phyloP scores from a whole-genome alignment of 2,329 filamentous ascomycete genomes.

The Pseudopyrenochaeta lycopersici region DNA sequence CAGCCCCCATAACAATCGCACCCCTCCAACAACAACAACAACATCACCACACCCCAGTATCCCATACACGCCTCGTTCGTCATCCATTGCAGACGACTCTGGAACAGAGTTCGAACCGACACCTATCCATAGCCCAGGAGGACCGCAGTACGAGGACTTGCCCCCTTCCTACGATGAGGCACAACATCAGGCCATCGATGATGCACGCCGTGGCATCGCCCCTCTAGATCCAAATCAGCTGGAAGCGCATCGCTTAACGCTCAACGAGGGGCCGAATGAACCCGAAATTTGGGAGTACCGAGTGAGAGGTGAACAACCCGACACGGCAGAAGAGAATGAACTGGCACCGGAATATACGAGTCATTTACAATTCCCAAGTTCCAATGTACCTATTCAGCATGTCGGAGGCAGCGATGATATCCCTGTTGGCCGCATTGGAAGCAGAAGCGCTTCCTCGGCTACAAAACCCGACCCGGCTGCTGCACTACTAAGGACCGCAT shows the following conservation, averaged over 20 bases:
- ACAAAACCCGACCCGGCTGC: constrained; percentile 8
- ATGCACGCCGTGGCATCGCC: constrained; percentile 36
- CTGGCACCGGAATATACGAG: constrained; percentile 31
- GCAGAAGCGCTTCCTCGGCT: neutral
- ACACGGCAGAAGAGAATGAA: constrained; percentile 25
- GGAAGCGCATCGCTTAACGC: constrained; percentile 35
- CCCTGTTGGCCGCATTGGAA: constrained; percentile 27
- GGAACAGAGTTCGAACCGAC: constrained; percentile 44
- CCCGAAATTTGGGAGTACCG: constrained; percentile 38
- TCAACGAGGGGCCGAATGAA: constrained; percentile 30
- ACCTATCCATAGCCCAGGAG: constrained; percentile 39
- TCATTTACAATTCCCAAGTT: constrained; percentile 20
- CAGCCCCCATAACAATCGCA: constrained; percentile 14
- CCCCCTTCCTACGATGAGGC: constrained; percentile 50
- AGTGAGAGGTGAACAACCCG: constrained; percentile 26
- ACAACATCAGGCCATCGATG: constrained; percentile 37
- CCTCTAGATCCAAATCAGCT: constrained; percentile 38
- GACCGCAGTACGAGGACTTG: constrained; percentile 47
- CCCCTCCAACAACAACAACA: constrained; percentile 28
- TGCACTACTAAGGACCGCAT: constrained; percentile 27
- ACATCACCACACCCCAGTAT: constrained; percentile 23
- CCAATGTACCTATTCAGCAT: constrained; percentile 38
- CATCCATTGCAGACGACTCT: constrained; percentile 43
- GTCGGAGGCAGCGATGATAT: constrained; percentile 28
- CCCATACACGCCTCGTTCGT: constrained; percentile 37